Base-by-base conservation (phyloP, 2,329 filamentous ascomycete genomes). In the Zasmidium citrigriseum region DNA sequence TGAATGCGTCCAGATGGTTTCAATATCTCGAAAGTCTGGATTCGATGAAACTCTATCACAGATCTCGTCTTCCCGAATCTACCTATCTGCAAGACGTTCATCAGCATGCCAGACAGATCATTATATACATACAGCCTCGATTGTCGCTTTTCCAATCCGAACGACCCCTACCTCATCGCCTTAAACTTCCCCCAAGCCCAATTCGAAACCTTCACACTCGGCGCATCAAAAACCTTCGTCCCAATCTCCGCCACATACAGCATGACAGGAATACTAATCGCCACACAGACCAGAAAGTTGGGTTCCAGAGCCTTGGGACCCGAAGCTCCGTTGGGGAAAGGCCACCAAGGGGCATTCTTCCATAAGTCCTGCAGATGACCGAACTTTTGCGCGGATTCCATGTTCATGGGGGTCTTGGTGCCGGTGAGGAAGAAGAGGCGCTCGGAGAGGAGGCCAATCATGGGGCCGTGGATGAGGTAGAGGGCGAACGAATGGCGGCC, bases 401-500 rank as follows among this genome's bases (percentile, higher is more conserved):
- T 50, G 23, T 55, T 59, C 11, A 62, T 41, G 18, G 63, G 62
- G 2, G 50, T 52, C 48, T 69, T 68, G 48, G 68, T 57, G 44
- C 66, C 67, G 3, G 67, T 66, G 5, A 69, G 59, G 82, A 98
- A 99, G 61, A 95, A 93, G 77, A 98, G 96, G 63, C 88, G 87
- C 69, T 92, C 92, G 84, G 98, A 99, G 77, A 99, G 88, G 76
- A 98, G 92, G 69, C 95, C 95, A 64, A 99, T 74, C 1, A 89
- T 71, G 0, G 86, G 86, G 0, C 86, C 86, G 62, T 89, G 86
- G 10, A 88, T 79, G 14, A 89, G 76, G 70, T 89, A 89, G 1
- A 89, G 73, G 0, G 82, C 77, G 65, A 83, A 89, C 0, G 84
- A 87, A 56, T 88, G 78, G 47, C 81, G 79, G 0, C 86, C 86